phyloP scores from a whole-genome alignment of 352 stramenopile species.

The Pythium monospermum region DNA sequence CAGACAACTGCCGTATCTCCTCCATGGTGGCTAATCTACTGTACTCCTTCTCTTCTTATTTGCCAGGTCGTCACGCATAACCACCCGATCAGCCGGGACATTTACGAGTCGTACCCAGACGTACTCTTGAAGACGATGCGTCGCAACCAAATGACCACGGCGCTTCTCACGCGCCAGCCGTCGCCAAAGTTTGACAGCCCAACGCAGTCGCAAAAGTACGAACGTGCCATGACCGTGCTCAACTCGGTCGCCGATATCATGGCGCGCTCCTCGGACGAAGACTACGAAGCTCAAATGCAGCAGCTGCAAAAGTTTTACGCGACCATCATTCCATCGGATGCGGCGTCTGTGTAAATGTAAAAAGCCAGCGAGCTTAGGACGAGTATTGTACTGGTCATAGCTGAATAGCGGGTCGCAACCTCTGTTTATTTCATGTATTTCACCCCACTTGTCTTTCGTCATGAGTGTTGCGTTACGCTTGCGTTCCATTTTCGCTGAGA shows the following conservation, averaged over 20 bases:
- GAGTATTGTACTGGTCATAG: too few relatives aligned
- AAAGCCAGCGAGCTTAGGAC: neutral
- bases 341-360: slow-evolving; percentile 33
- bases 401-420: too few relatives aligned
- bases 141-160: slow-evolving; percentile 60
- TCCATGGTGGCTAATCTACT: slow-evolving; percentile 1
- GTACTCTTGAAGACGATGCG: slow-evolving; percentile 83
- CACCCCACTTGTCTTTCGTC: too few relatives aligned
- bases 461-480: too few relatives aligned
- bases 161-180: slow-evolving; percentile 57
- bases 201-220: slow-evolving; percentile 74
- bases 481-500: too few relatives aligned
- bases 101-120: slow-evolving; percentile 83
- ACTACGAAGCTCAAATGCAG: slow-evolving; percentile 69
- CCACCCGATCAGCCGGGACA: slow-evolving; percentile 77
- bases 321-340: slow-evolving; percentile 41
- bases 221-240: slow-evolving; percentile 57
- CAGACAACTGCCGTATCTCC: too few relatives aligned
- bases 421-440: too few relatives aligned
- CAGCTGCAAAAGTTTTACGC: slow-evolving; percentile 76
- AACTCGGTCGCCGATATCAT: slow-evolving; percentile 71
- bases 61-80: slow-evolving; percentile 78
- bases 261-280: slow-evolving; percentile 60
- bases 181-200: slow-evolving; percentile 72
- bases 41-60: neutral